Percentiles rank a stretch among this genome's conserved stretches.
Evolutionary conservation across 306 rosid species (phyloP).

Genomic region (Lathyrus oleraceus): DNA sequence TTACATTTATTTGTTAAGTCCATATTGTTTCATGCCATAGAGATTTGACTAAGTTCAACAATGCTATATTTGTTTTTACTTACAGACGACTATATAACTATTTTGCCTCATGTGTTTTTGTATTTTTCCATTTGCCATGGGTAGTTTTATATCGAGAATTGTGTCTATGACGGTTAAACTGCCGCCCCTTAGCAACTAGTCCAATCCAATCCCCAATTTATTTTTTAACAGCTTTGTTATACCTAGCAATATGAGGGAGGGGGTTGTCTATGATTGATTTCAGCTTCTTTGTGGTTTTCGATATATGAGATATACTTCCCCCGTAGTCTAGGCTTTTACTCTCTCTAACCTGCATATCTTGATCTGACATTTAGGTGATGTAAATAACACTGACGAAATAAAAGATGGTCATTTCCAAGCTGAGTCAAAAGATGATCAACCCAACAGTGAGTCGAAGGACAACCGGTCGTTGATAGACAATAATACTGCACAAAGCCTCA

Average conservation of each 20-base stretch:
- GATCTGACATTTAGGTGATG: constrained; percentile 36
- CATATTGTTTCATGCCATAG: no score
- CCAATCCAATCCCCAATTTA: no score
- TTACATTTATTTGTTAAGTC: no score
- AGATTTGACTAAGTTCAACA: no score
- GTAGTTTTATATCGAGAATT: no score
- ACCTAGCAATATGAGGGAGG: background rate
- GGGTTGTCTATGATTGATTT: background rate
- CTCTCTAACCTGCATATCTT: constrained; percentile 2
- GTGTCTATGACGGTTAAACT: no score
- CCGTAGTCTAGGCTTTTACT: background rate
- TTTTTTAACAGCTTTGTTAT: no score
- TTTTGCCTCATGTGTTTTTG: no score
- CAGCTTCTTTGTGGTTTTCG: background rate
- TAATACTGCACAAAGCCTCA: constrained; percentile 79
- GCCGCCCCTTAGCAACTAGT: no score
- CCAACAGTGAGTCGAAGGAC: constrained; percentile 58
- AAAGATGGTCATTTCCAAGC: constrained; percentile 45
- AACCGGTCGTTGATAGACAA: constrained; percentile 75
- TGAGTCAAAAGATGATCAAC: constrained; percentile 46
- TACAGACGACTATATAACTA: no score
- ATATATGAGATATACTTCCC: background rate
- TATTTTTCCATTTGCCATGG: no score
- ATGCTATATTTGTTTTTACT: no score
- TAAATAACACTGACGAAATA: constrained; percentile 39